A percentile compares a stretch with the other conserved stretches of the same genome.
phyloP scores from a whole-genome alignment of 2,329 filamentous ascomycete species.

The Aspergillus phoenicis region DNA sequence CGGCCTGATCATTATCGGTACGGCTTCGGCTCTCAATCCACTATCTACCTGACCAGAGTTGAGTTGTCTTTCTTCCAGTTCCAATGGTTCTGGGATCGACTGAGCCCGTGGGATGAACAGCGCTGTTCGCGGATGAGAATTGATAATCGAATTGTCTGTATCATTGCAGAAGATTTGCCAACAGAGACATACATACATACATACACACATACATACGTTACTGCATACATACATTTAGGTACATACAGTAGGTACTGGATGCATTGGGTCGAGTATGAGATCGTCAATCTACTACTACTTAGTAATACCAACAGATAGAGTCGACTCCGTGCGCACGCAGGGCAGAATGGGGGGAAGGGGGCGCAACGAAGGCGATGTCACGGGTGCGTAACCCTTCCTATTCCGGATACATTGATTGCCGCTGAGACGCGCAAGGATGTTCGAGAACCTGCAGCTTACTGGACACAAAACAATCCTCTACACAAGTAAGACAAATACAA shows the following conservation, averaged over 20 bases:
- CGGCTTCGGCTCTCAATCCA: not conserved
- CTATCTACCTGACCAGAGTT: not conserved
- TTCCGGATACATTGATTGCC: constrained; percentile 1
- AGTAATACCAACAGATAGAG: not conserved
- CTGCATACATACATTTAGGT: not conserved
- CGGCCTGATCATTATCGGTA: not conserved
- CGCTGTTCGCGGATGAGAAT: not conserved
- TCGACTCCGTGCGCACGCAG: constrained; percentile 2
- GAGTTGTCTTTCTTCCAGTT: not conserved
- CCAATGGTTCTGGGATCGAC: not conserved
- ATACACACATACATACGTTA: not conserved
- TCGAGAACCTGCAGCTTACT: not conserved
- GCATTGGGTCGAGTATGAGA: not conserved
- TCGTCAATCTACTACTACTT: not conserved
- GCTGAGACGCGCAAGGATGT: not conserved
- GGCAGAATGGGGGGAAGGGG: not conserved
- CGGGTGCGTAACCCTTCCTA: constrained; percentile 5
- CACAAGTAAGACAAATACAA: too few relatives aligned
- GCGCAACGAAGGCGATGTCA: constrained; percentile 5
- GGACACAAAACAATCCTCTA: not conserved
- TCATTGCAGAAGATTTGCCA: not conserved
- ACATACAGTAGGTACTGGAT: not conserved
- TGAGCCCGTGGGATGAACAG: not conserved
- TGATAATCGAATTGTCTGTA: not conserved
- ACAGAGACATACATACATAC: constrained; percentile 1